Evolutionary conservation across 805 yeast genomes (phyloP), one percentile per base, ranked within the genome.

Genomic region (Cyberlindnera mrakii): DNA sequence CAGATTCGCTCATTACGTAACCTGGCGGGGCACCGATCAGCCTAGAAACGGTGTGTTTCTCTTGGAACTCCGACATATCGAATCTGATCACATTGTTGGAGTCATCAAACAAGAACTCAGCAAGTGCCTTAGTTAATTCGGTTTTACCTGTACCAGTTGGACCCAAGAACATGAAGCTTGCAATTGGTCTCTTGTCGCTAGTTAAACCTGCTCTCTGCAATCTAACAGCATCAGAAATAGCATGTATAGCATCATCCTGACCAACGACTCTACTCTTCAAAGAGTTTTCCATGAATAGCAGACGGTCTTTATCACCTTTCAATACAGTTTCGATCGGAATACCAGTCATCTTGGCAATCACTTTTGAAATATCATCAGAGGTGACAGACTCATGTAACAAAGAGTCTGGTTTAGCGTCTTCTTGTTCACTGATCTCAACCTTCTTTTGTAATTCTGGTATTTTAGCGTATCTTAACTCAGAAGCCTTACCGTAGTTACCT

Each of bases 131-230:
- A 7, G 97, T 90, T 41, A 93, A 73, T 63, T 93, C 98, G 0
- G 99, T 93, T 65, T 91, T 91, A 67, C 99, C 99, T 0, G 98
- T 91, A 67, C 99, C 99, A 0, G 99, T 93, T 42, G 99, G 98
- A 18, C 99, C 99, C 51, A 93, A 71, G 65, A 93, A 93, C 84
- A 91, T 83, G 64, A 93, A 93, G 43, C 96, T 85, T 1, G 97
- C 98, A 55, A 91, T 90, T 6, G 99, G 99, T 48, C 97, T 77
- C 64, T 85, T 85, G 50, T 89, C 96, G 62, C 86, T 85, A 9
- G 98, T 91, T 46, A 91, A 75, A 1, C 99, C 99, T 0, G 99
- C 99, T 58, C 99, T 77, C 62, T 93, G 99, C 46, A 91, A 71
- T 63, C 97, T 82, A 14, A 91, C 98, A 1, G 98, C 96, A 63